These are phyloP conservation scores for Fraxinus albicans DNA, from an alignment of 305 asterid species.

Conservation along the genomic window DNA sequence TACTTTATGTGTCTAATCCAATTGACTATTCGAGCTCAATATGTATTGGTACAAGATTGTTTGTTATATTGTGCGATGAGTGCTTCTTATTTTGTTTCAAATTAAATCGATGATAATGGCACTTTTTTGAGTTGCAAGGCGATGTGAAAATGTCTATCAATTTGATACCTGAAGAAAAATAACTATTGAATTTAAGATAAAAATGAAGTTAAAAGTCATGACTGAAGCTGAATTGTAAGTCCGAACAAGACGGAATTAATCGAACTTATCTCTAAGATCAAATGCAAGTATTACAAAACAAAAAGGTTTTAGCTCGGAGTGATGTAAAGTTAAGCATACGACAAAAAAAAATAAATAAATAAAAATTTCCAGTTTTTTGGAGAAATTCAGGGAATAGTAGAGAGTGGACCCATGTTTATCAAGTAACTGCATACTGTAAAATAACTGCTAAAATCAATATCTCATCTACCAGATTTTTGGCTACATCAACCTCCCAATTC, in stretches of 20 bases:
- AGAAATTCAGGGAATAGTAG: neutral
- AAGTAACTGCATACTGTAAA: neutral
- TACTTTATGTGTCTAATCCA: neutral
- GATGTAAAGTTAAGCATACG: too few relatives aligned
- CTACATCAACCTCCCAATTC: constrained; percentile 12
- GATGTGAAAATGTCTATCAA: too few relatives aligned
- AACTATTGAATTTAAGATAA: too few relatives aligned
- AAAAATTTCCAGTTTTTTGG: neutral
- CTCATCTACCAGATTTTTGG: constrained; percentile 1
- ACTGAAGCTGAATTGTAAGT: too few relatives aligned
- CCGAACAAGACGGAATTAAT: neutral
- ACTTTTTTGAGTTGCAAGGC: neutral
- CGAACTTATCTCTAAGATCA: neutral
- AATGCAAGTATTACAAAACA: too few relatives aligned
- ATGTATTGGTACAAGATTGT: neutral
- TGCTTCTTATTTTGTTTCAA: too few relatives aligned
- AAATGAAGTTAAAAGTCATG: neutral
- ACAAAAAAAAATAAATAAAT: too few relatives aligned
- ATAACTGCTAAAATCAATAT: neutral
- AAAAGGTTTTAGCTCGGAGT: neutral
- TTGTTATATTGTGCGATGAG: neutral
- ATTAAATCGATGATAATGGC: too few relatives aligned
- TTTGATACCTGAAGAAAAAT: neutral
- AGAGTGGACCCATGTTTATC: neutral
- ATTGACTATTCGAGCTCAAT: neutral